Evolutionary conservation across 768 basidiomycete genomes (phyloP).

Genomic region (Tylopilus subfusipes): DNA sequence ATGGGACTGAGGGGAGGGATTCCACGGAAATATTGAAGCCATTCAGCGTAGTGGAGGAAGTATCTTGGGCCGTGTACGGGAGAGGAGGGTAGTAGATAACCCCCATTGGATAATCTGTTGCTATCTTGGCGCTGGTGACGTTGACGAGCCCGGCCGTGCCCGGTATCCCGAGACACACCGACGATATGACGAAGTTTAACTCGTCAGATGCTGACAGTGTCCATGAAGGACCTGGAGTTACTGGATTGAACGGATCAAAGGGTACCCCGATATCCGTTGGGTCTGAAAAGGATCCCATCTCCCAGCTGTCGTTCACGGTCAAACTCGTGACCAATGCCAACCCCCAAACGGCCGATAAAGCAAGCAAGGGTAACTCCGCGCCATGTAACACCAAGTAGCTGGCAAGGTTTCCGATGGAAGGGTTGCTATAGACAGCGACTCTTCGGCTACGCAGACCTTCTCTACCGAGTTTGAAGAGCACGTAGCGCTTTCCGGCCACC

Average conservation of each 20-base stretch:
- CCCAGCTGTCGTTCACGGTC: too few species aligned
- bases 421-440: constrained; percentile 1
- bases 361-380: neutral
- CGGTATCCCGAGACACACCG: neutral
- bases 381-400: neutral
- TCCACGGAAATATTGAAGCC: constrained; percentile 17
- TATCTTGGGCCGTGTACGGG: neutral
- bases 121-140: neutral
- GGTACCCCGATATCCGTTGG: neutral
- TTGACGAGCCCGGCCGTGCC: constrained; percentile 10
- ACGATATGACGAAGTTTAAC: neutral
- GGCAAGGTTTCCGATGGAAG: neutral
- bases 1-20: constrained; percentile 8
- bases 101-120: neutral
- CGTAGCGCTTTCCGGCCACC: neutral
- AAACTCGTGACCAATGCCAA: too few species aligned
- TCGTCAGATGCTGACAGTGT: neutral
- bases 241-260: constrained; percentile 1
- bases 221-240: neutral
- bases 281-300: neutral
- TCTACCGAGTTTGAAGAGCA: neutral
- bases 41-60: constrained; percentile 7
- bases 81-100: constrained; percentile 15
- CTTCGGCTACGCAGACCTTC: neutral
- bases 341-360: too few species aligned